Evolutionary conservation across 768 basidiomycete species (phyloP), one percentile per base, ranked within the genome.

Genomic region (Scleroderma bovista): DNA sequence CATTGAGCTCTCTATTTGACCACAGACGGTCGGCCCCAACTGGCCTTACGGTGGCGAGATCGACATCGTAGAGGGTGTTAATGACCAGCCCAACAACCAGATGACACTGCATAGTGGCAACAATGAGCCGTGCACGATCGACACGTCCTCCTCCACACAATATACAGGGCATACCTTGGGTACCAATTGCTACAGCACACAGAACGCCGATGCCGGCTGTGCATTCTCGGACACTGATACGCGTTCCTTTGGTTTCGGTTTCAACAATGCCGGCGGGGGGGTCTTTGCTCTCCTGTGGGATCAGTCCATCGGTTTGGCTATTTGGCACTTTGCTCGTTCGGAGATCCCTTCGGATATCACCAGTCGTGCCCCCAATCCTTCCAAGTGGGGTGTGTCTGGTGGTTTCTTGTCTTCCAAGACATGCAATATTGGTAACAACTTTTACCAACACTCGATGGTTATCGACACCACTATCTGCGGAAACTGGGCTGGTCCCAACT

Each of bases 51-150:
- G 52, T 22, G 81, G 80, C 51, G 86, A 89, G 63, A 83, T 88
- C 42, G 88, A 90, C 58, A 76, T 87, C 45, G 61, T 89, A 9
- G 88, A 91, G 60, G 84, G 85, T 16, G 84, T 89, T 47, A 78
- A 89, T 56, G 58, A 75, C 22, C 73, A 78, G 59, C 52, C 65
- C 1, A 68, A 62, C 24, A 88, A 90, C 55, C 83, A 81, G 51
- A 77, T 79, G 63, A 80, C 86, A 1, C 70, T 88, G 6, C 88
- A 89, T 62, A 82, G 77, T 17, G 69, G 74, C 8, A 59, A 65
- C 13, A 72, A 70, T 33, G 76, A 77, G 54, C 61, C 66, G 68
- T 48, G 67, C 31, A 57, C 58, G 22, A 58, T 66, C 38, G 51
- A 42, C 23, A 33, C 31, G 4, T 3, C 62, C 56, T 53, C n/a